phyloP scores from a whole-genome alignment of 371 early-diverging fungal genomes.

The Mucor velutinosus region DNA sequence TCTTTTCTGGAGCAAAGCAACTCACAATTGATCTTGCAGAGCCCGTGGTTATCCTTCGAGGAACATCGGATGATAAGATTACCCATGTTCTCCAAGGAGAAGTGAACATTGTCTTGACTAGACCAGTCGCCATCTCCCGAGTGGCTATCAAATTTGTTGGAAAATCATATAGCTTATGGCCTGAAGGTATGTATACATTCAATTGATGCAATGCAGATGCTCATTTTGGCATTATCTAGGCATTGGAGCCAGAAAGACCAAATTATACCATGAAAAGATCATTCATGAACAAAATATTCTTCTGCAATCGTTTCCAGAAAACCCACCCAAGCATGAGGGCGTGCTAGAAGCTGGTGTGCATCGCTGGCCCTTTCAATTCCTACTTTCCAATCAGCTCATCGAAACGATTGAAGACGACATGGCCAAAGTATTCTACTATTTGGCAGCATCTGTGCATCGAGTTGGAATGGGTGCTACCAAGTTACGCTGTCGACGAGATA shows the following conservation, averaged over 20 bases:
- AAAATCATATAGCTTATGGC: slow-evolving; percentile 47
- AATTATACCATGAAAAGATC: slow-evolving; percentile 45
- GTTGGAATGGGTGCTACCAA: slow-evolving; percentile 28
- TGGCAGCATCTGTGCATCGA: slow-evolving; percentile 34
- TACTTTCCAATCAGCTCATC: slow-evolving; percentile 29
- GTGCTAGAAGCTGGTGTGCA: slow-evolving; percentile 25
- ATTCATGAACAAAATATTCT: slow-evolving; percentile 50
- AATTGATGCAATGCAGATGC: not conserved
- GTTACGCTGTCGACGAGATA: slow-evolving; percentile 24
- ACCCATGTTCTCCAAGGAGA: slow-evolving; percentile 48
- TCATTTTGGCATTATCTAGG: slow-evolving; percentile 15
- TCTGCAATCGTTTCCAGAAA: slow-evolving; percentile 26
- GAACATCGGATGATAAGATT: slow-evolving; percentile 29
- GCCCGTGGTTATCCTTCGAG: slow-evolving; percentile 47
- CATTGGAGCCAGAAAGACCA: slow-evolving; percentile 42
- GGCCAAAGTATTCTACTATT: slow-evolving; percentile 35
- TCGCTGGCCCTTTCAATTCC: slow-evolving; percentile 41
- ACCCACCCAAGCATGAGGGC: slow-evolving; percentile 18
- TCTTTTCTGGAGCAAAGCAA: slow-evolving; percentile 43
- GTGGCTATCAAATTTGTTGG: slow-evolving; percentile 44
- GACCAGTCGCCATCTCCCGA: slow-evolving; percentile 32
- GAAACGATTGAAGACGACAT: slow-evolving; percentile 44
- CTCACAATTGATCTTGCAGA: slow-evolving; percentile 51
- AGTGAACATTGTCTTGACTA: slow-evolving; percentile 41
- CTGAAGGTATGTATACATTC: slow-evolving; percentile 38